phyloP scores from a whole-genome alignment of 768 basidiomycete species.

The Suillus discolor region DNA sequence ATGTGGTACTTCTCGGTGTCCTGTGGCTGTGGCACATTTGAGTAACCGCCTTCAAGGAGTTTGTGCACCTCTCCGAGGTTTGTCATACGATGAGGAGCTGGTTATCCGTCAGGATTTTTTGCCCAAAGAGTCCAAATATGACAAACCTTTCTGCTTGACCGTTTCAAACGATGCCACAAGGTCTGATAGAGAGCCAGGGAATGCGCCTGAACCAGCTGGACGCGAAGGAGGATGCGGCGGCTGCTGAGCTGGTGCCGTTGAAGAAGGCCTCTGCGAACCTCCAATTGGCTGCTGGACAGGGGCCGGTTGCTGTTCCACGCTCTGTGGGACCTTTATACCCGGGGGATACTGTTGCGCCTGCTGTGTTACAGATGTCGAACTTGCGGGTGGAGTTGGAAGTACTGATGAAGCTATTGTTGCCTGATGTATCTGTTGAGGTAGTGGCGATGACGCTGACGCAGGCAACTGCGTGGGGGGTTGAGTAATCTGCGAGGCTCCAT shows the following conservation, averaged over 20 bases:
- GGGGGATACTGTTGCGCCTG: slow-evolving; percentile 63
- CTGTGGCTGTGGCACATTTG: slow-evolving; percentile 85
- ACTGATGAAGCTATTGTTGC: slow-evolving; percentile 14
- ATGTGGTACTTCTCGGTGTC: slow-evolving; percentile 92
- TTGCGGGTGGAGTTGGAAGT: slow-evolving; percentile 18
- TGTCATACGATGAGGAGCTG: slow-evolving; percentile 79
- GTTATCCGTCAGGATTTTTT: slow-evolving; percentile 7
- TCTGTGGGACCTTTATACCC: slow-evolving; percentile 60
- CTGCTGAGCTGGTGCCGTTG: slow-evolving; percentile 49
- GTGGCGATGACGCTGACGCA: slow-evolving; percentile 46
- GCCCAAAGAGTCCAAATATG: not conserved
- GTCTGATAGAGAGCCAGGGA: slow-evolving; percentile 88
- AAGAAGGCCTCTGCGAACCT: slow-evolving; percentile 55
- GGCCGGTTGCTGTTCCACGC: slow-evolving; percentile 39
- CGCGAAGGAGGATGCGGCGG: slow-evolving; percentile 38
- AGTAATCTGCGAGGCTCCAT: slow-evolving; percentile 32
- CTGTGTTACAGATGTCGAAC: slow-evolving; percentile 33
- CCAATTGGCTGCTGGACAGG: slow-evolving; percentile 35
- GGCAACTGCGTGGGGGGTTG: slow-evolving; percentile 31
- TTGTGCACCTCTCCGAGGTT: slow-evolving; percentile 92
- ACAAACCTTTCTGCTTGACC: slow-evolving; percentile 92
- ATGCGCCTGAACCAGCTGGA: slow-evolving; percentile 47
- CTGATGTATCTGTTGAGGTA: slow-evolving; percentile 52
- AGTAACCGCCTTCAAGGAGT: slow-evolving; percentile 89
- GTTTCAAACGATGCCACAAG: slow-evolving; percentile 93